These are phyloP conservation scores for Daldinia sp. DNA, from an alignment of 2,329 filamentous ascomycete genomes.

Conservation along the genomic window DNA sequence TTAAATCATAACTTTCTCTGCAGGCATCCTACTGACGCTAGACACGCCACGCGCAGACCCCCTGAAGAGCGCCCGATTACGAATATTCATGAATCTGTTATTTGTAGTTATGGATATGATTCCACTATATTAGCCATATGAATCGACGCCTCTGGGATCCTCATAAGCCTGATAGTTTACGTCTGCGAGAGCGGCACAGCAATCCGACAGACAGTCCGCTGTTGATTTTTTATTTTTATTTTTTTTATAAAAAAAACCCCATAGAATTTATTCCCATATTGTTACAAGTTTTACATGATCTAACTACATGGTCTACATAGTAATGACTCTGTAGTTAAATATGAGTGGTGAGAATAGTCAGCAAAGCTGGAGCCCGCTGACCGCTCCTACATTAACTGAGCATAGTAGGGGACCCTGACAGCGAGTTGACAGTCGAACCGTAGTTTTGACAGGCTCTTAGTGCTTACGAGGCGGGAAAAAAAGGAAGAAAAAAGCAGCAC, in stretches of 20 bases:
- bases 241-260: no score
- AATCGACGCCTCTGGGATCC: constrained; percentile 2
- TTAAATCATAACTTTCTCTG: constrained; percentile 25
- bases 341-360: constrained; percentile 30
- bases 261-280: no score
- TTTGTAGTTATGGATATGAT: constrained; percentile 9
- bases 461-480: constrained; percentile 32
- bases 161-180: constrained; percentile 11
- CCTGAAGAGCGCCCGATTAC: constrained; percentile 20
- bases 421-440: constrained; percentile 25
- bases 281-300: neutral
- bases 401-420: constrained; percentile 15
- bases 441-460: constrained; percentile 25
- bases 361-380: constrained; percentile 33
- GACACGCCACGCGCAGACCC: constrained; percentile 36
- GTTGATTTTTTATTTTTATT: constrained; percentile 3
- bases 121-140: constrained; percentile 6
- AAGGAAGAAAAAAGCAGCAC: constrained; percentile 17
- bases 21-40: constrained; percentile 35
- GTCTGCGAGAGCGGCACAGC: constrained; percentile 29
- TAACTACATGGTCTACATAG: constrained; percentile 7
- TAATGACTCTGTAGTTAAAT: constrained; percentile 15
- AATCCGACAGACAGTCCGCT: constrained; percentile 8
- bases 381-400: constrained; percentile 6
- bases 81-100: constrained; percentile 13